Evolutionary conservation across 2,329 filamentous ascomycete genomes (phyloP).

Genomic region (Trichoderma arundinaceum): DNA sequence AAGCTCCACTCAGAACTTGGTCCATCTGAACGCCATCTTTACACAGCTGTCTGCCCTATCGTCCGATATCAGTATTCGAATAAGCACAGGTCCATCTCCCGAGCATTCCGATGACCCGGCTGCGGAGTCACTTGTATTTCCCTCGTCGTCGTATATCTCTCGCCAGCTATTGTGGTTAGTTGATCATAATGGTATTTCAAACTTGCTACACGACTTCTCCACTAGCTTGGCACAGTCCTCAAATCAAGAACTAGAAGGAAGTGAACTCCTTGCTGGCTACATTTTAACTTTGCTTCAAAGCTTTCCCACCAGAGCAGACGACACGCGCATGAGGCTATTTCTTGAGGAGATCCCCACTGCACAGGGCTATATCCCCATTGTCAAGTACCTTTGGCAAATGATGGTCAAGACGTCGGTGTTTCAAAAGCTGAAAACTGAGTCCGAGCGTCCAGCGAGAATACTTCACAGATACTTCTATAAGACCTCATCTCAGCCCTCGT

Average conservation of each 20-base stretch:
- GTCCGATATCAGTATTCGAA: conserved; percentile 55
- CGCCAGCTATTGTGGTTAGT: conserved; percentile 73
- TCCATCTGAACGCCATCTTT: conserved; percentile 59
- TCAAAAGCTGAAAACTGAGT: conserved; percentile 41
- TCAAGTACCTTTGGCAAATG: conserved; percentile 79
- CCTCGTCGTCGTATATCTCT: conserved; percentile 63
- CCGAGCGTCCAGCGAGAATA: conserved; percentile 40
- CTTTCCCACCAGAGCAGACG: conserved; percentile 80
- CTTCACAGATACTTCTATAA: conserved; percentile 43
- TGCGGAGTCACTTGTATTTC: conserved; percentile 35
- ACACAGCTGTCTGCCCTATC: conserved; percentile 59
- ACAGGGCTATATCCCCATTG: conserved; percentile 62
- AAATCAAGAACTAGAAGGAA: conserved; percentile 42
- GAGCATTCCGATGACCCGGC: conserved; percentile 32
- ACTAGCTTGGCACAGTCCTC: conserved; percentile 42
- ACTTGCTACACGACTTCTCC: conserved; percentile 45
- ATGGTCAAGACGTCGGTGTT: conserved; percentile 54
- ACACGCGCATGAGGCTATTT: conserved; percentile 94
- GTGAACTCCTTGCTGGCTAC: conserved; percentile 81
- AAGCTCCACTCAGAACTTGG: conserved; percentile 44
- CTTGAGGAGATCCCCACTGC: conserved; percentile 52
- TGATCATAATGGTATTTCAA: conserved; percentile 74
- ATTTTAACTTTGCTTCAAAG: conserved; percentile 83
- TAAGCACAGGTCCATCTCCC: conserved; percentile 39
- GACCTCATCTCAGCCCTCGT: conserved; percentile 38